Evolutionary conservation across 1,284 basidiomycete species (phyloP), one percentile per base, ranked within the genome.

Genomic region (Apiotrichum laibachii): DNA sequence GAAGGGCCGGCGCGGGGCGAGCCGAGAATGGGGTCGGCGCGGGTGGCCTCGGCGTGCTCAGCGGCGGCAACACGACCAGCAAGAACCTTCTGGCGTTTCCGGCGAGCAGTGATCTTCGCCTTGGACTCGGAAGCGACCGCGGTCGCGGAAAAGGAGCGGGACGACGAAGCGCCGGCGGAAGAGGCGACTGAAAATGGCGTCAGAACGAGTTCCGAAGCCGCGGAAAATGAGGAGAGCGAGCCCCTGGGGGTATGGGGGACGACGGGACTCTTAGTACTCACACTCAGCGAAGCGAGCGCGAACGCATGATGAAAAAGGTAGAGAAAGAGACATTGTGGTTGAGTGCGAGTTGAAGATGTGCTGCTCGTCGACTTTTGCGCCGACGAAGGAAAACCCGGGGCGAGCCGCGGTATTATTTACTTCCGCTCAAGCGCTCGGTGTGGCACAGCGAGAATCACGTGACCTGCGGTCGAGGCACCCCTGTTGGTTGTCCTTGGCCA

Each of bases 11-110:
- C 44, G 31, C 54, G 47, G 22, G 57, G 56, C 21, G 63, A 62
- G 19, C 63, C 63, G n/a, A 62, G 60, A 5, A 60, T 50, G 10
- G 55, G 63, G 57, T 65, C 55, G n/a, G 57, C 55, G 22, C 33
- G 39, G 10, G 35, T 43, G 21, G 60, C 63, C 34, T 40, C 51
- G 16, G 48, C 53, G 10, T 39, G 51, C 18, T 45, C 37, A 0
- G 53, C 56, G 7, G 31, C 33, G 15, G 22, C 46, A 11, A 33
- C 37, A 10, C 63, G 60, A n/a, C 40, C 43, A 19, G 48, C 43
- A 2, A 60, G 37, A 22, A 60, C 57, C 56, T 65, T 65, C 16
- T 51, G 43, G 26, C 54, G 53, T 56, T 61, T 62, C 44, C 63
- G 45, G 19, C 60, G 58, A 11, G 60, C 63, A 11, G 47, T 53